Conservation (phyloP, 495 filamentous ascomycete genomes). For the Chaetomium tenue region DNA sequence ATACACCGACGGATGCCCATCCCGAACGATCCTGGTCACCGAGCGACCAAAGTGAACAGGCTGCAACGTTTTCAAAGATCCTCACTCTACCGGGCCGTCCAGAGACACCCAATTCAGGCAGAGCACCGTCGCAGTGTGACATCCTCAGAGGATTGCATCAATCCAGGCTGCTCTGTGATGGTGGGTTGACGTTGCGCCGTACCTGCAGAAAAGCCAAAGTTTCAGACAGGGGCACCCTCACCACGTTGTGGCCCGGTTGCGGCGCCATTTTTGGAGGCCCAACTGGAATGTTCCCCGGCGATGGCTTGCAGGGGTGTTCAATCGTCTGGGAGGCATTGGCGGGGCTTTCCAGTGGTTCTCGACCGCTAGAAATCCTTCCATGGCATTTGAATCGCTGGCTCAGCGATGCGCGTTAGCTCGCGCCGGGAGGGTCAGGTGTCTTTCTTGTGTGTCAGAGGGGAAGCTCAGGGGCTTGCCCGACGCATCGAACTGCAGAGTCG, state of each 20-base stretch:
- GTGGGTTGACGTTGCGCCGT: constrained; percentile 29
- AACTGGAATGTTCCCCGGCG: constrained; percentile 38
- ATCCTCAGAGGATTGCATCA: constrained; percentile 15
- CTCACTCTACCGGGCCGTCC: not conserved
- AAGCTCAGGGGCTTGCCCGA: not conserved
- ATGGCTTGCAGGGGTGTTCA: constrained; percentile 28
- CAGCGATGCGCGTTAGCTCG: not conserved
- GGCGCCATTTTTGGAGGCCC: constrained; percentile 26
- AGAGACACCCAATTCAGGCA: constrained; percentile 10
- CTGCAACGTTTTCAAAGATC: not conserved
- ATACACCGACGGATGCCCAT: not conserved
- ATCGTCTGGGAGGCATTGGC: constrained; percentile 25
- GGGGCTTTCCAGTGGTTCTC: constrained; percentile 16
- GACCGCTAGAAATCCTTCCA: constrained; percentile 14
- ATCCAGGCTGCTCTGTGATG: constrained; percentile 12
- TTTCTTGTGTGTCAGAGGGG: not conserved
- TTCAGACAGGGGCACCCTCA: constrained; percentile 22
- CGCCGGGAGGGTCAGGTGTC: constrained; percentile 11
- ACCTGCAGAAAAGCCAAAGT: constrained; percentile 29
- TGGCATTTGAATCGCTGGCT: constrained; percentile 30
- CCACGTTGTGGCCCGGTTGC: constrained; percentile 13
- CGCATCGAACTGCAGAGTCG: not conserved
- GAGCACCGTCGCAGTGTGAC: constrained; percentile 24
- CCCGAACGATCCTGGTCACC: not conserved
- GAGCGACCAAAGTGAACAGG: not conserved